These are phyloP conservation scores for Triticum monococcum DNA, from an alignment of 176 grass and related monocot genomes.

Conservation along the genomic window DNA sequence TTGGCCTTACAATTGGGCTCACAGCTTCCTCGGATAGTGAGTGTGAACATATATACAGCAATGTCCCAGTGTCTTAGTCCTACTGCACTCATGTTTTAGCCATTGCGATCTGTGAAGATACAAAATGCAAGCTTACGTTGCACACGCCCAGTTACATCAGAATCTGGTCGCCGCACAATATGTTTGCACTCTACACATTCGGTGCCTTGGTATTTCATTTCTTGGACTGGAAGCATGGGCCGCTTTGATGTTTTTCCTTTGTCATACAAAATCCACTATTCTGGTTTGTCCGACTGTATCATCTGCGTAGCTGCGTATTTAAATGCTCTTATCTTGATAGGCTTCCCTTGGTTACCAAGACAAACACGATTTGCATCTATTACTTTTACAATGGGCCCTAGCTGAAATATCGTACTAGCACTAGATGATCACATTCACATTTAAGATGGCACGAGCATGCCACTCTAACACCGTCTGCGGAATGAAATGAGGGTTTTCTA, in stretches of 20 bases:
- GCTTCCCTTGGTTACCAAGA: conserved; percentile 8
- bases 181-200: neutral
- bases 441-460: conserved; percentile 1
- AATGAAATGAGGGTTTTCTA: neutral
- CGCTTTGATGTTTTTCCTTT: neutral
- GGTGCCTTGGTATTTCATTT: neutral
- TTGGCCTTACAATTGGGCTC: neutral
- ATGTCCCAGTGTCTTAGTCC: neutral
- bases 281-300: neutral
- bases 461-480: neutral
- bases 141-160: neutral
- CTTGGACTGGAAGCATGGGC: neutral
- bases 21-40: neutral
- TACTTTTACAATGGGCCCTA: neutral
- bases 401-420: neutral
- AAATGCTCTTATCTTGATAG: neutral
- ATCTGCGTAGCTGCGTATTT: neutral
- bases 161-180: neutral
- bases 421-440: neutral
- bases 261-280: neutral
- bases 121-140: neutral
- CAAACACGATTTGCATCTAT: neutral
- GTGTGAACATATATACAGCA: neutral
- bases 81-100: neutral
- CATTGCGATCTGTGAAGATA: neutral